phyloP scores from a whole-genome alignment of 805 yeast species.

The Vanderwaltozyma polyspora region DNA sequence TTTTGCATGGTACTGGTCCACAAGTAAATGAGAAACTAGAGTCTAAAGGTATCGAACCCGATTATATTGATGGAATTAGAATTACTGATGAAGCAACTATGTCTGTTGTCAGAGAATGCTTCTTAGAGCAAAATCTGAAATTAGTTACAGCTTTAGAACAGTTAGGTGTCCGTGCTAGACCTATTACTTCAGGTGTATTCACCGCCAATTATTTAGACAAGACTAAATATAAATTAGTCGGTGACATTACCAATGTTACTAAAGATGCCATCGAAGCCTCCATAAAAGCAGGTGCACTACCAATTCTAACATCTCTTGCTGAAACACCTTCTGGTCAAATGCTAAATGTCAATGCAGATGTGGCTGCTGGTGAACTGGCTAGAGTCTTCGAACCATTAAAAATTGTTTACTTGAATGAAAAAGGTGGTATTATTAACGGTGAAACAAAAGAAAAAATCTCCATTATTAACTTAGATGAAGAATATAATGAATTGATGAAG shows the following conservation, averaged over 20 bases:
- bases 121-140: slow-evolving; percentile 88
- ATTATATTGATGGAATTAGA: slow-evolving; percentile 91
- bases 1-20: slow-evolving; percentile 97
- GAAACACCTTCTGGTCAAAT: slow-evolving; percentile 96
- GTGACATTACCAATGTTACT: slow-evolving; percentile 76
- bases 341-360: slow-evolving; percentile 95
- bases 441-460: slow-evolving; percentile 82
- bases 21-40: slow-evolving; percentile 92
- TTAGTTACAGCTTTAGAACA: slow-evolving; percentile 92
- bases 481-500: slow-evolving; percentile 79
- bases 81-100: slow-evolving; percentile 90
- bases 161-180: slow-evolving; percentile 96
- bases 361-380: slow-evolving; percentile 97
- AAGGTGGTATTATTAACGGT: slow-evolving; percentile 94
- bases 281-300: slow-evolving; percentile 91
- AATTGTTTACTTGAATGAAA: slow-evolving; percentile 91
- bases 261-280: slow-evolving; percentile 88
- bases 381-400: slow-evolving; percentile 94
- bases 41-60: slow-evolving; percentile 90
- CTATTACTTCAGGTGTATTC: slow-evolving; percentile 96
- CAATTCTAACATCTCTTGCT: slow-evolving; percentile 91
- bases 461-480: slow-evolving; percentile 89
- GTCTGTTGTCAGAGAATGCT: slow-evolving; percentile 92
- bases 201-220: slow-evolving; percentile 84
- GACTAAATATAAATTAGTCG: slow-evolving; percentile 86